A percentile compares a stretch with the other conserved stretches of the same genome.
These are phyloP conservation scores for Phyllosticta paracitricarpa DNA, from an alignment of 2,329 filamentous ascomycete genomes.

Conservation along the genomic window DNA sequence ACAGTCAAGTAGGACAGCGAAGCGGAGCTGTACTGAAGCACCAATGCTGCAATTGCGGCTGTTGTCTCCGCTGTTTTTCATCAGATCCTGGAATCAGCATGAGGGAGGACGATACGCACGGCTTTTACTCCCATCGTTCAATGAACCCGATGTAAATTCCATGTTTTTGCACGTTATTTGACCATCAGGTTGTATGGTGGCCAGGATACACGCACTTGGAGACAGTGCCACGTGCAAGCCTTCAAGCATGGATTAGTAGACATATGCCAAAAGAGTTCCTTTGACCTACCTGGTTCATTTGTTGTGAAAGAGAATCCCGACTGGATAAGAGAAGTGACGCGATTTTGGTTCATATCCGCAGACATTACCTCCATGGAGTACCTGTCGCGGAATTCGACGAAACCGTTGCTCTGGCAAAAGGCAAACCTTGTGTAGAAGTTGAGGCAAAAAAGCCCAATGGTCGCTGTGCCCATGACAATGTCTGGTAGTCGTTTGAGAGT, in stretches of 20 bases:
- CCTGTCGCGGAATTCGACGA: constrained; percentile 69
- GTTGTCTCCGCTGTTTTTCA: constrained; percentile 7
- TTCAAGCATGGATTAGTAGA: constrained; percentile 3
- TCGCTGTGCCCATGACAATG: constrained; percentile 57
- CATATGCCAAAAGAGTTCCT: too few species aligned
- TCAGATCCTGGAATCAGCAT: background rate
- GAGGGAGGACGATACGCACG: constrained; percentile 5
- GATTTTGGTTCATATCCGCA: constrained; percentile 52
- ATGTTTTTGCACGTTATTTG: constrained; percentile 32
- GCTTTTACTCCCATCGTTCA: constrained; percentile 13
- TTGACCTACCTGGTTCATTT: constrained; percentile 50
- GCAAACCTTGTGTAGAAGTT: constrained; percentile 58
- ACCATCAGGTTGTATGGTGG: constrained; percentile 34
- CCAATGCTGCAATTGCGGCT: constrained; percentile 32
- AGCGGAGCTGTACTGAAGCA: constrained; percentile 32
- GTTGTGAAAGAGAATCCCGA: constrained; percentile 65
- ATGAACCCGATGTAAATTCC: constrained; percentile 27
- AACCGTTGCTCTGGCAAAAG: constrained; percentile 69
- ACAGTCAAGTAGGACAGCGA: constrained; percentile 36
- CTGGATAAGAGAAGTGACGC: constrained; percentile 62
- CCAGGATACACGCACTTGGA: constrained; percentile 38
- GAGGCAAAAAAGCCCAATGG: constrained; percentile 62
- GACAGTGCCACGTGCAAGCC: constrained; percentile 36
- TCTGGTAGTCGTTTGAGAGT: constrained; percentile 51
- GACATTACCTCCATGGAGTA: constrained; percentile 60